phyloP scores from a whole-genome alignment of 305 asterid genomes.

The Fraxinus sp. region DNA sequence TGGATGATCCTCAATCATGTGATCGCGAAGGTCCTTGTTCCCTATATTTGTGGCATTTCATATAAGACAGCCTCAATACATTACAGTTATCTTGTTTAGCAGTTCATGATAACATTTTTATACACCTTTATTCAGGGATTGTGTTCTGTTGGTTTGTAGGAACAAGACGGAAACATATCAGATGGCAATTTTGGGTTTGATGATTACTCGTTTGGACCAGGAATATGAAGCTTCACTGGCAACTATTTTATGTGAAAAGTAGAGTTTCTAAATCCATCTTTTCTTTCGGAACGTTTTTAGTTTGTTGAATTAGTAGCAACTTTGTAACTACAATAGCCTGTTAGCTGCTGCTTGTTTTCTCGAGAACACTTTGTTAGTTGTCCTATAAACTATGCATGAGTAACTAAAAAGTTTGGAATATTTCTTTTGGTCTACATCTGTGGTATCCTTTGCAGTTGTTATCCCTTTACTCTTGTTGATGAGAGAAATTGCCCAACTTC shows the following conservation, averaged over 20 bases:
- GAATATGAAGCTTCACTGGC: constrained; percentile 31
- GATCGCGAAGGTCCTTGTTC: background rate
- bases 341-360: background rate
- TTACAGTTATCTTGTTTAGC: background rate
- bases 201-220: constrained; percentile 49
- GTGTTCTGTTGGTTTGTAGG: constrained; percentile 47
- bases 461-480: background rate
- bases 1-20: background rate
- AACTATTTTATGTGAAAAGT: constrained; percentile 5
- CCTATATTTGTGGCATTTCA: background rate
- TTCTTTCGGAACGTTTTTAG: background rate
- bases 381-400: background rate
- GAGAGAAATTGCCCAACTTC: background rate
- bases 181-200: constrained; percentile 47
- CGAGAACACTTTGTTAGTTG: background rate
- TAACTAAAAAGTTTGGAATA: background rate
- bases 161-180: constrained; percentile 46
- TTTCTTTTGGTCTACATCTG: background rate
- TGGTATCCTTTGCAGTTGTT: background rate
- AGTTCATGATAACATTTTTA: background rate
- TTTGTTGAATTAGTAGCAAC: background rate
- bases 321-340: background rate
- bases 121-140: background rate
- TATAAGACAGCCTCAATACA: background rate
- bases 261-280: constrained; percentile 13